phyloP scores from a whole-genome alignment of 306 rosid species.

The Quillaja saponaria region DNA sequence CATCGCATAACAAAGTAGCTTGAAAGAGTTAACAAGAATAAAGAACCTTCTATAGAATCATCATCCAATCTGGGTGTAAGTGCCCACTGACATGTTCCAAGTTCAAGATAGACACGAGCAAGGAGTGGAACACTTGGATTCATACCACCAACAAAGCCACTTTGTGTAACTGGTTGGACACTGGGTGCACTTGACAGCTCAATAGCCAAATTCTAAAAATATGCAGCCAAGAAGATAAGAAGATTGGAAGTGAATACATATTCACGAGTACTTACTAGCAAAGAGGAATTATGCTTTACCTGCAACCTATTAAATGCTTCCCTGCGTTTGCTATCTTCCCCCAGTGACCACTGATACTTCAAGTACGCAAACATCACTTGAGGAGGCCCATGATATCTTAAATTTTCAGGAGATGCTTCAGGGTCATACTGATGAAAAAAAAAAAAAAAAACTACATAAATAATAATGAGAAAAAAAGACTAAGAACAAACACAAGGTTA shows the following conservation, averaged over 20 bases:
- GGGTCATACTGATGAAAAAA: constrained; percentile 73
- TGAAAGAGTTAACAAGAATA: background rate
- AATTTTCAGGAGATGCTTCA: constrained; percentile 72
- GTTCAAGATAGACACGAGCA: constrained; percentile 78
- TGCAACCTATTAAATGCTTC: constrained; percentile 91
- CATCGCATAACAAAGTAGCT: background rate
- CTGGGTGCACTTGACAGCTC: constrained; percentile 64
- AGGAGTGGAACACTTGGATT: constrained; percentile 73
- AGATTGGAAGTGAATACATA: constrained; percentile 21
- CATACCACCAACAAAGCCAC: constrained; percentile 49
- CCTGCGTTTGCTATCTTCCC: constrained; percentile 94
- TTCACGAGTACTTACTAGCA: constrained; percentile 6
- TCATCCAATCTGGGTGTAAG: constrained; percentile 85
- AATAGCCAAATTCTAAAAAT: constrained; percentile 64
- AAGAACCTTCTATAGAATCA: constrained; percentile 76
- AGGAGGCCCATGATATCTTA: constrained; percentile 80
- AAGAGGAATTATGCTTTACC: constrained; percentile 46
- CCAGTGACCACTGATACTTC: constrained; percentile 92
- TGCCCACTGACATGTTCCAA: constrained; percentile 87
- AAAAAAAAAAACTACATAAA: constrained; percentile 26
- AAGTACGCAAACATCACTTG: constrained; percentile 94
- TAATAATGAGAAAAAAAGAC: background rate
- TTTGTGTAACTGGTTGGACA: constrained; percentile 53
- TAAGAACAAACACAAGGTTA: constrained; percentile 12
- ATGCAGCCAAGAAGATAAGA: constrained; percentile 28